phyloP scores from a whole-genome alignment of 2,329 filamentous ascomycete species.

The Plenodomus lindquistii region DNA sequence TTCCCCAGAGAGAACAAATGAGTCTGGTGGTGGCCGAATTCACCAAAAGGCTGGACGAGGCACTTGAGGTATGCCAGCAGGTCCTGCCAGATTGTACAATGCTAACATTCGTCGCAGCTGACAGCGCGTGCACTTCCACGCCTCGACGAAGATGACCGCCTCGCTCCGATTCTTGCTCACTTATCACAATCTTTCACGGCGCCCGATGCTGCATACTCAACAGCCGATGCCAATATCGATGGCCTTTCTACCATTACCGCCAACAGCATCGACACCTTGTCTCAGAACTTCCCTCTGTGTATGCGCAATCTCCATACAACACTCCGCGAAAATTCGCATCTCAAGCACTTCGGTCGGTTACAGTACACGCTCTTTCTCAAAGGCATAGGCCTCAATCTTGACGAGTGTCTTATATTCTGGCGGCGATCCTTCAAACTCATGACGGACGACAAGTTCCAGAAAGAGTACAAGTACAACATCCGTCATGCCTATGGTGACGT shows the following conservation, averaged over 20 bases:
- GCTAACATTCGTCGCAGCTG: conserved; percentile 55
- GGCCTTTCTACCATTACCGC: conserved; percentile 64
- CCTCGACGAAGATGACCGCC: conserved; percentile 92
- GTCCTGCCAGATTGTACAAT: neutral
- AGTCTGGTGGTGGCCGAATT: conserved; percentile 92
- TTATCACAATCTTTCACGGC: conserved; percentile 96
- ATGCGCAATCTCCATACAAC: conserved; percentile 91
- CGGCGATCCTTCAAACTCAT: conserved; percentile 81
- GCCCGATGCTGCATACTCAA: conserved; percentile 80
- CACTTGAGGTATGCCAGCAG: conserved; percentile 70
- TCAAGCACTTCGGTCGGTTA: conserved; percentile 90
- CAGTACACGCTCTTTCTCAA: conserved; percentile 98
- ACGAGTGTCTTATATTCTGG: conserved; percentile 93
- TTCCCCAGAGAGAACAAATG: conserved; percentile 82
- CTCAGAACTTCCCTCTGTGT: conserved; percentile 84
- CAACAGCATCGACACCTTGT: conserved; percentile 72
- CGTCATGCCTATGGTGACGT: conserved; percentile 96
- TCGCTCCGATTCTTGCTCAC: conserved; percentile 74
- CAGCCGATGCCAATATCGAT: conserved; percentile 74
- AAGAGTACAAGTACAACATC: conserved; percentile 96
- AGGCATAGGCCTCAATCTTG: conserved; percentile 87
- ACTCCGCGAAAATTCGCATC: conserved; percentile 81
- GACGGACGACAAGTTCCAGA: conserved; percentile 94
- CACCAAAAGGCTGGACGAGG: conserved; percentile 74
- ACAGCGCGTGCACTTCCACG: conserved; percentile 89